Base-by-base conservation (phyloP, 1,284 basidiomycete species). In the Cryptococcus deneoformans region DNA sequence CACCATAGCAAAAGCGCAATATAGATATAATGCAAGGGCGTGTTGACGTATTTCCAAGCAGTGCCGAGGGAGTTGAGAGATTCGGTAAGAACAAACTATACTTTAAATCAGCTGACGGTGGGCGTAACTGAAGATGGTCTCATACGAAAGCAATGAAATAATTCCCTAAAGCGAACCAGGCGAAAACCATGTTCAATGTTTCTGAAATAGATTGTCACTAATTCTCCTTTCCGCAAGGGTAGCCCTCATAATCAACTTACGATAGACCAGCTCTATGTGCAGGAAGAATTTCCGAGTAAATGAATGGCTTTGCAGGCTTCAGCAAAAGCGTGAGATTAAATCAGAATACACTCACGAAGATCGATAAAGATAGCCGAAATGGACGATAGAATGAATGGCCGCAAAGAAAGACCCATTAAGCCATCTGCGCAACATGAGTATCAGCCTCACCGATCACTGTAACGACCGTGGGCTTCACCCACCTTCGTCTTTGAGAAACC, bases 321-420 rank as follows among this genome's bases (percentile, higher is more conserved):
- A 43, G 29, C 16, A 35, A 7, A 8, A 20, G 16, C 14, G 34
- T 16, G 29, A 24, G 47, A 38, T 10, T 38, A n/a, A 50, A 29
- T 35, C 3, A 14, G 29, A 29, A 29, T 29, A 29, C 29, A 62
- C 74, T 60, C 58, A 76, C 65, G 87, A 87, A 11, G 89, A 92
- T 38, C 92, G 85, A 77, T 96, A 96, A 54, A 97, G 85, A 70
- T 95, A 93, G 67, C 90, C 86, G 76, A 97, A 96, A 74, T 96
- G 90, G 60, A 93, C 82, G 2, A 87, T 88, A 57, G 87, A 87
- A 79, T 97, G 91, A 43, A 94, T 85, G 0, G 90, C 91, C 2
- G 94, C 95, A 72, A 95, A 95, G 84, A 98, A 97, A 6, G 91
- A 94, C 5, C 95, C 95, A 72, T 98, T 99, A 43, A 98, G 83